phyloP scores from a whole-genome alignment of 1,284 basidiomycete species.

The Exobasidium rhododendri region DNA sequence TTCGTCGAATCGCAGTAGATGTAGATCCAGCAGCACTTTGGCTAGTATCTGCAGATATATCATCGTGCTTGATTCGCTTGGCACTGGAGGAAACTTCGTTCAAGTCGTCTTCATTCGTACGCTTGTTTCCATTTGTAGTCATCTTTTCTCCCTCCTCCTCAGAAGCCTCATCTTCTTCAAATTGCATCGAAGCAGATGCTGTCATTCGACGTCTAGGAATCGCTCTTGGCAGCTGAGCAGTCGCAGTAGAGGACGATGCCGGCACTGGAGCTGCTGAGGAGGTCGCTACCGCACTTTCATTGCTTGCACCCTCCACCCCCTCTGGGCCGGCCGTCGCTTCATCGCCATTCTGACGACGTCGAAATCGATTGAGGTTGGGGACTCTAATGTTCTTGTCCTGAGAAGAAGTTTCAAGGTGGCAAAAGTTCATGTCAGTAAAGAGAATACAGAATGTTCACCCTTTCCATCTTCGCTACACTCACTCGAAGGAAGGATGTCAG shows the following conservation, averaged over 20 bases:
- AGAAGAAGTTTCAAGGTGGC: constrained; percentile 1
- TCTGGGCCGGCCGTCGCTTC: constrained; percentile 36
- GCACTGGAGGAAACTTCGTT: background rate
- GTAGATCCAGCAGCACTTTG: constrained; percentile 25
- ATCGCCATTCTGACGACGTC: constrained; percentile 32
- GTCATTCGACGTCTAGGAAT: constrained; percentile 14
- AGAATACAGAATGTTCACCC: too few species aligned
- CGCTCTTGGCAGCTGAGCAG: constrained; percentile 31
- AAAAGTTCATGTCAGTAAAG: background rate
- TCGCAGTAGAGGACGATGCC: constrained; percentile 54
- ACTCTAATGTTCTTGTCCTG: constrained; percentile 77
- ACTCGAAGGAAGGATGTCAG: constrained; percentile 86
- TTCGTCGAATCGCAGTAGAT: constrained; percentile 60
- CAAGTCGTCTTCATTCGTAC: constrained; percentile 59
- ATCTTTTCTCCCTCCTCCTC: constrained; percentile 58
- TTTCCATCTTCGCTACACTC: constrained; percentile 49
- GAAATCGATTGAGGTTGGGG: constrained; percentile 61
- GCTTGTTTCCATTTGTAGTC: constrained; percentile 61
- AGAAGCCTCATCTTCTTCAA: constrained; percentile 54
- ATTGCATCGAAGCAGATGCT: constrained; percentile 53
- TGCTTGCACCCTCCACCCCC: constrained; percentile 7
- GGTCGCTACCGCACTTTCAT: constrained; percentile 15
- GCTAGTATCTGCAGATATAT: constrained; percentile 36
- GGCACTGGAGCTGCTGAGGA: constrained; percentile 41
- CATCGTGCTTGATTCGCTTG: background rate